Evolutionary conservation across 352 stramenopile species (phyloP).

Genomic region (Globisporangium paroecandrum): DNA sequence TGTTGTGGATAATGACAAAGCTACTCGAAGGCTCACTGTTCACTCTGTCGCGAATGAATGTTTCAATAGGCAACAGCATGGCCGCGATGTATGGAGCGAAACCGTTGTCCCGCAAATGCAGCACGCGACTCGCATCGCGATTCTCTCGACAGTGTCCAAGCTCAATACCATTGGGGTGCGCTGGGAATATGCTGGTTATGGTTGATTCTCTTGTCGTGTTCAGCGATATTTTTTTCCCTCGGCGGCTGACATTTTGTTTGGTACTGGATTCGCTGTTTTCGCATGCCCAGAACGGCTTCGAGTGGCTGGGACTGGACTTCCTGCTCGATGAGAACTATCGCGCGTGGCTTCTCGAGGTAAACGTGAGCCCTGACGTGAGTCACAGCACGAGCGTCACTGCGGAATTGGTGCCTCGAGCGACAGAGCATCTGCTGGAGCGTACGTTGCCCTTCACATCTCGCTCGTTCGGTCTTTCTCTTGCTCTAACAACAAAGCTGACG

Average conservation of each 20-base stretch:
- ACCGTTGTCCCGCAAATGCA: slow-evolving; percentile 60
- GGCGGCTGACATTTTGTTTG: background rate
- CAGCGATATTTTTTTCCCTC: background rate
- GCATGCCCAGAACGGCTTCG: slow-evolving; percentile 55
- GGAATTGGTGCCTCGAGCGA: slow-evolving; percentile 49
- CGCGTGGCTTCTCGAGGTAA: slow-evolving; percentile 83
- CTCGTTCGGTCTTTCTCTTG: background rate
- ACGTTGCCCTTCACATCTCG: slow-evolving; percentile 1
- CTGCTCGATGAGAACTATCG: slow-evolving; percentile 52
- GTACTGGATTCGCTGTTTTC: background rate
- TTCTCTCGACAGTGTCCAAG: slow-evolving; percentile 40
- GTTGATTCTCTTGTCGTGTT: background rate
- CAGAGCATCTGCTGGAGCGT: slow-evolving; percentile 48
- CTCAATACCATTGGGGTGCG: slow-evolving; percentile 53
- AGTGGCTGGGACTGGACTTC: slow-evolving; percentile 87
- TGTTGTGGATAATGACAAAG: background rate
- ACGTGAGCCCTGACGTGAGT: slow-evolving; percentile 85
- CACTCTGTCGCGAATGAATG: background rate
- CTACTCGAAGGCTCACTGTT: background rate
- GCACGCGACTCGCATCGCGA: slow-evolving; percentile 27
- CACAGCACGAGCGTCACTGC: slow-evolving; percentile 64
- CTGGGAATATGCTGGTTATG: background rate
- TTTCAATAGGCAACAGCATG: slow-evolving; percentile 24
- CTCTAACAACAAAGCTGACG: background rate
- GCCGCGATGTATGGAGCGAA: slow-evolving; percentile 45